Evolutionary conservation across 2,329 filamentous ascomycete genomes (phyloP).

Genomic region (Dactylonectria estremocensis): DNA sequence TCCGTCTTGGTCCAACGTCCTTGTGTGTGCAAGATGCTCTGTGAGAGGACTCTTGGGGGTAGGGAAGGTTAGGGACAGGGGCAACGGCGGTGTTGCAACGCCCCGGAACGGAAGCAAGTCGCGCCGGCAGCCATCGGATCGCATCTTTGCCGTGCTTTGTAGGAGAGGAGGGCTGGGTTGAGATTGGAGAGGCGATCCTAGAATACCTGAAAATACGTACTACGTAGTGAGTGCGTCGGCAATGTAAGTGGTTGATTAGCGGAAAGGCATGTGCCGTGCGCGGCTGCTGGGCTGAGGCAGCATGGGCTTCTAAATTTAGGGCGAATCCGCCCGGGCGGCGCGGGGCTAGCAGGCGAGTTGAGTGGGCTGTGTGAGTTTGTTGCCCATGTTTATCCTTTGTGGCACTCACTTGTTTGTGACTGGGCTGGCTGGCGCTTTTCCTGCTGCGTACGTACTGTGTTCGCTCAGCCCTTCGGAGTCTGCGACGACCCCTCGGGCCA

Average conservation of each 20-base stretch:
- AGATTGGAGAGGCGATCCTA: no score
- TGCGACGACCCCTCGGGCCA: constrained; percentile 17
- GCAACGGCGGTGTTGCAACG: constrained; percentile 25
- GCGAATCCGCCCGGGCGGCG: constrained; percentile 28
- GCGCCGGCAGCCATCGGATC: constrained; percentile 12
- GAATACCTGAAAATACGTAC: no score
- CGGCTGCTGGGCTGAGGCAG: constrained; percentile 43
- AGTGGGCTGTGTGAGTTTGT: constrained; percentile 36
- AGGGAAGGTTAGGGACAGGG: not conserved
- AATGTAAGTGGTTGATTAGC: no score
- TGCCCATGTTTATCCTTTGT: constrained; percentile 7
- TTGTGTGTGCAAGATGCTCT: no score
- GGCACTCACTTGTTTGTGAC: not conserved
- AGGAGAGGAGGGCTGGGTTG: not conserved
- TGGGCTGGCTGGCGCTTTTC: no score
- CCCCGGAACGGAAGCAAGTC: constrained; percentile 29
- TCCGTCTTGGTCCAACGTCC: no score
- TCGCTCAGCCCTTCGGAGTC: constrained; percentile 25
- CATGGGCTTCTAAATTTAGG: constrained; percentile 47
- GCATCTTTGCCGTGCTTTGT: not conserved
- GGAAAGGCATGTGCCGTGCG: constrained; percentile 1
- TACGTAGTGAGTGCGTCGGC: no score
- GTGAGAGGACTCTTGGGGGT: no score
- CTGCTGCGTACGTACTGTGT: not conserved
- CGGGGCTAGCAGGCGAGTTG: constrained; percentile 26